phyloP scores from a whole-genome alignment of 1,284 basidiomycete genomes.

The Ganoderma leucocontextum region DNA sequence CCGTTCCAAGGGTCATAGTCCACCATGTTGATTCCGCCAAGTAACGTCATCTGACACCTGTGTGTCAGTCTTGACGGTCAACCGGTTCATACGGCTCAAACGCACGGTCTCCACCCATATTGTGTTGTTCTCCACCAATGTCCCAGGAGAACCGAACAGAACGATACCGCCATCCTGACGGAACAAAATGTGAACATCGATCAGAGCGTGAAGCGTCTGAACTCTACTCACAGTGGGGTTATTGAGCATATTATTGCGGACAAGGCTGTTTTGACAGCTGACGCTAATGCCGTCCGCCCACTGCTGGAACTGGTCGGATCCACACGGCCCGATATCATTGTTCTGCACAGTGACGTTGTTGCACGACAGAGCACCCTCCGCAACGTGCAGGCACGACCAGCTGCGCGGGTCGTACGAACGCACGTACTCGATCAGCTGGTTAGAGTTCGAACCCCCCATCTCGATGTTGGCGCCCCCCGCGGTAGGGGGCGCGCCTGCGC shows the following conservation, averaged over 20 bases:
- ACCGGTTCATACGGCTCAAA: neutral
- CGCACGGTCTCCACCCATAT: slow-evolving; percentile 75
- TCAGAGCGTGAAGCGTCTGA: neutral
- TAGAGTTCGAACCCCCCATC: slow-evolving; percentile 74
- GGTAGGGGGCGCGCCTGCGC: slow-evolving; percentile 57
- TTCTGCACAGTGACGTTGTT: slow-evolving; percentile 72
- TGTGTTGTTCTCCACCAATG: slow-evolving; percentile 77
- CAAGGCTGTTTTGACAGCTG: slow-evolving; percentile 70
- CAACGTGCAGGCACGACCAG: slow-evolving; percentile 79
- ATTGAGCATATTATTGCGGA: slow-evolving; percentile 78
- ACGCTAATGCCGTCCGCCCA: slow-evolving; percentile 91
- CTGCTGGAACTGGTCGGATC: slow-evolving; percentile 67
- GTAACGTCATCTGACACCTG: slow-evolving; percentile 61
- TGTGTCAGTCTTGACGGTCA: slow-evolving; percentile 7
- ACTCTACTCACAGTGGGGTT: slow-evolving; percentile 59
- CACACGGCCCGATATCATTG: slow-evolving; percentile 84
- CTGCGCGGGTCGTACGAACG: slow-evolving; percentile 74
- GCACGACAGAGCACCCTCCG: slow-evolving; percentile 74
- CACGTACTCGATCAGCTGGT: slow-evolving; percentile 77
- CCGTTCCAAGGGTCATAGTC: slow-evolving; percentile 81
- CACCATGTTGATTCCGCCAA: slow-evolving; percentile 87
- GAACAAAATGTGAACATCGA: neutral
- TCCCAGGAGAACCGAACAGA: slow-evolving; percentile 83
- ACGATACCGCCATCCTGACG: slow-evolving; percentile 80
- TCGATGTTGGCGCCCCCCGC: slow-evolving; percentile 80